A percentile compares a stretch with the other conserved stretches of the same genome.
These are phyloP conservation scores for Begonia fuchsioides DNA, from an alignment of 306 rosid genomes.

Conservation along the genomic window DNA sequence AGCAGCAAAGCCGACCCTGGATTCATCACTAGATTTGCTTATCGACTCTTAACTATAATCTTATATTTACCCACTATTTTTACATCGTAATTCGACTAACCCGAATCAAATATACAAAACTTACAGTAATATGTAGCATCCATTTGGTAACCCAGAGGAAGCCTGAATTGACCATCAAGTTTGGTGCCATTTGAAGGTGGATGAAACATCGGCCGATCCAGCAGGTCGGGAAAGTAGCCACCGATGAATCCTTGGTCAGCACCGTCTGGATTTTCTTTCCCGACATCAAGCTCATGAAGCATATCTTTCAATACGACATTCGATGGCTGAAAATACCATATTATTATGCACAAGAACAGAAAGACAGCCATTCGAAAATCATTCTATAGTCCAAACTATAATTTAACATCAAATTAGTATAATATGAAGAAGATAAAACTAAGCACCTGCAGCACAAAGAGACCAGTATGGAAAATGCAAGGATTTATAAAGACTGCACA, in stretches of 20 bases:
- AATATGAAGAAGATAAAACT: too few relatives aligned
- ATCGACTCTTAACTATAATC: too few relatives aligned
- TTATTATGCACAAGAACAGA: too few relatives aligned
- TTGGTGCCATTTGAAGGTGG: slow-evolving; percentile 47
- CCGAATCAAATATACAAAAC: slow-evolving; percentile 3
- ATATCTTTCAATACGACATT: slow-evolving; percentile 60
- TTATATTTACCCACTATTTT: too few relatives aligned
- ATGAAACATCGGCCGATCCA: slow-evolving; percentile 69
- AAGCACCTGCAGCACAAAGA: slow-evolving; percentile 66
- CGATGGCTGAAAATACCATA: slow-evolving; percentile 70
- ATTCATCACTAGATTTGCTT: too few relatives aligned
- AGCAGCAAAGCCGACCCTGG: too few relatives aligned
- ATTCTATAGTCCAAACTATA: too few relatives aligned
- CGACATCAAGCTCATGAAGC: slow-evolving; percentile 47
- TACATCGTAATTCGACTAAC: too few relatives aligned
- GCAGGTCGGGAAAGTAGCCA: slow-evolving; percentile 76
- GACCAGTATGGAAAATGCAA: slow-evolving; percentile 81
- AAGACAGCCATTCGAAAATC: too few relatives aligned
- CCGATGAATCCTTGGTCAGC: slow-evolving; percentile 96
- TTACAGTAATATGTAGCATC: slow-evolving; percentile 93
- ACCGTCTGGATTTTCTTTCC: slow-evolving; percentile 80
- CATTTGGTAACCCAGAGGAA: slow-evolving; percentile 95
- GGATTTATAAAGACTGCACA: slow-evolving; percentile 90
- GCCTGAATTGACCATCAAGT: slow-evolving; percentile 77
- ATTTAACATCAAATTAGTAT: too few relatives aligned